phyloP scores from a whole-genome alignment of 2,329 filamentous ascomycete genomes.

The Aspergillus sergii region DNA sequence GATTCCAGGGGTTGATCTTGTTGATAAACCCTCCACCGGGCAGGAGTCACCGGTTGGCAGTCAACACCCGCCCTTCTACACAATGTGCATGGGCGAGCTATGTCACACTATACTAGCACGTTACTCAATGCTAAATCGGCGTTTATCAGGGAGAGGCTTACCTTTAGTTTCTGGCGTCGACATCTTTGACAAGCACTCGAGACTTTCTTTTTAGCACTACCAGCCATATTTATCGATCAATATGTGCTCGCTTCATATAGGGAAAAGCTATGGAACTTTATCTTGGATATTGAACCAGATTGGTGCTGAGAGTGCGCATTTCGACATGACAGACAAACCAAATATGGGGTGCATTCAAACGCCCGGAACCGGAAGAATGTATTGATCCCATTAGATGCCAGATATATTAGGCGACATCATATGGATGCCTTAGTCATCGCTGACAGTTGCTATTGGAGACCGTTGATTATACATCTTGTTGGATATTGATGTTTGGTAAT shows the following conservation, averaged over 20 bases:
- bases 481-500: too few relatives aligned
- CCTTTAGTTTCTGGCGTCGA: slow-evolving; percentile 32
- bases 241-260: neutral
- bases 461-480: too few relatives aligned
- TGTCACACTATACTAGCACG: slow-evolving; percentile 25
- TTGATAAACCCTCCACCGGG: slow-evolving; percentile 10
- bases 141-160: neutral
- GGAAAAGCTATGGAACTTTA: neutral
- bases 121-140: neutral
- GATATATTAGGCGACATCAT: neutral
- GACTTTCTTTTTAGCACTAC: slow-evolving; percentile 11
- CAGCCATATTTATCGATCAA: neutral
- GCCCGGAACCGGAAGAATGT: neutral
- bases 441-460: neutral
- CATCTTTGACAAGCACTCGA: slow-evolving; percentile 29
- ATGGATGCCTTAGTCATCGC: neutral
- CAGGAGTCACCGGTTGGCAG: slow-evolving; percentile 14
- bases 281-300: neutral
- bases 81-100: slow-evolving; percentile 35
- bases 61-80: slow-evolving; percentile 28
- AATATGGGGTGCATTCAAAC: neutral
- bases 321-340: neutral
- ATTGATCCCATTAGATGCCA: neutral
- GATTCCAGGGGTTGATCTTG: neutral
- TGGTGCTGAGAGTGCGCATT: neutral